Conservation (phyloP, 2,329 filamentous ascomycete genomes). For the Neocucurbitaria cava region DNA sequence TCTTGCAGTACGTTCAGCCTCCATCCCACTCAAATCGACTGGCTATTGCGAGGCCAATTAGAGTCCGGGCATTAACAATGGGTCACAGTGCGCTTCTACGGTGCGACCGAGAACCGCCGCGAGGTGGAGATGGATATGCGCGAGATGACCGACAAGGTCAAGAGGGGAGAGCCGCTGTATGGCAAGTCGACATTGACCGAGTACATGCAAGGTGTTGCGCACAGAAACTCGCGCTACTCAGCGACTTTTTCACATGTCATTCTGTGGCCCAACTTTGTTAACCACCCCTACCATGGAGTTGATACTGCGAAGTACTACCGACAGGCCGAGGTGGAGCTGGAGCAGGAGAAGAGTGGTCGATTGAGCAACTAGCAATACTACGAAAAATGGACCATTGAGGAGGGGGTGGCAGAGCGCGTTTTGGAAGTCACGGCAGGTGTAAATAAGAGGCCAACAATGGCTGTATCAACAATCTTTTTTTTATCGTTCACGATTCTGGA, state of each 20-base stretch:
- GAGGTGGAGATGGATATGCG: constrained; percentile 96
- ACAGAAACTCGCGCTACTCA: constrained; percentile 90
- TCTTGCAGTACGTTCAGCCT: constrained; percentile 75
- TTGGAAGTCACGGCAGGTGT: constrained; percentile 30
- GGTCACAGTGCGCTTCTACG: constrained; percentile 86
- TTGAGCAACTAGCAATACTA: constrained; percentile 5
- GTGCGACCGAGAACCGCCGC: constrained; percentile 87
- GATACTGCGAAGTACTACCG: constrained; percentile 99
- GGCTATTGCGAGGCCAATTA: background rate
- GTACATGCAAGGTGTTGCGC: constrained; percentile 92
- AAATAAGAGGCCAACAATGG: constrained; percentile 36
- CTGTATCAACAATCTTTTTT: constrained; percentile 40
- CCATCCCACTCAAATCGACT: background rate
- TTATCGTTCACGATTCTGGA: background rate
- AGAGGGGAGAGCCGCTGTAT: constrained; percentile 88
- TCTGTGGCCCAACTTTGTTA: constrained; percentile 98
- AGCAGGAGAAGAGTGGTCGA: constrained; percentile 67
- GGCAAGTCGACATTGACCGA: constrained; percentile 78
- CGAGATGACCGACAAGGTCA: constrained; percentile 97
- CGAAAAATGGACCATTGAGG: constrained; percentile 12
- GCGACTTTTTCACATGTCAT: constrained; percentile 83
- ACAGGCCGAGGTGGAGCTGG: constrained; percentile 91
- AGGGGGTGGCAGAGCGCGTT: constrained; percentile 14
- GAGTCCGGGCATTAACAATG: background rate
- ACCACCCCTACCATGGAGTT: constrained; percentile 86